Evolutionary conservation across 108 stramenopile species (phyloP).

Genomic region (Hondaea fermentalgiana): DNA sequence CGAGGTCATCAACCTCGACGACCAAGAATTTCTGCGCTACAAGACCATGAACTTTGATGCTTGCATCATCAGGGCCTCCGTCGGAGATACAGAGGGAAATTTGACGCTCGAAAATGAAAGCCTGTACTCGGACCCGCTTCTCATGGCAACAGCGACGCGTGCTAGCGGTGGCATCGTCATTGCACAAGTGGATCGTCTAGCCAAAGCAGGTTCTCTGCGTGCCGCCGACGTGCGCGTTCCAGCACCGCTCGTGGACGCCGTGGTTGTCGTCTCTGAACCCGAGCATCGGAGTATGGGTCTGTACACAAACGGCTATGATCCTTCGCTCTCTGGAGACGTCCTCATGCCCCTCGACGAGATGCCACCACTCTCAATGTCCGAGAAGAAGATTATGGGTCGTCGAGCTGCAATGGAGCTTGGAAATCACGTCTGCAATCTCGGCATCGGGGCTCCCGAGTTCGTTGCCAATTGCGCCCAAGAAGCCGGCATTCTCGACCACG

Average conservation of each 20-base stretch:
- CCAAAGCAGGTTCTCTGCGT: conserved; percentile 48
- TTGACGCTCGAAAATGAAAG: conserved; percentile 61
- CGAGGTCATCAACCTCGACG: not conserved
- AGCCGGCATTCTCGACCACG: conserved; percentile 53
- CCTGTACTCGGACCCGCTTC: conserved; percentile 57
- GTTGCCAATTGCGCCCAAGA: conserved; percentile 64
- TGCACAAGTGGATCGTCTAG: conserved; percentile 64
- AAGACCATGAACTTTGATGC: conserved; percentile 66
- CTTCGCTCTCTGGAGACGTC: conserved; percentile 55
- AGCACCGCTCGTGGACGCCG: conserved; percentile 63
- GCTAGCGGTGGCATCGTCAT: conserved; percentile 64
- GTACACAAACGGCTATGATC: conserved; percentile 42
- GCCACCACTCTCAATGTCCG: conserved; percentile 41
- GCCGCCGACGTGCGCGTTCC: conserved; percentile 52
- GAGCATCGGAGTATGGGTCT: conserved; percentile 60
- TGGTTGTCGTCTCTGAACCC: conserved; percentile 59
- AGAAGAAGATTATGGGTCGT: conserved; percentile 64
- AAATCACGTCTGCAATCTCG: conserved; percentile 58
- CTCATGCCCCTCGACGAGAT: conserved; percentile 38
- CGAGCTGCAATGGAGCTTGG: conserved; percentile 54
- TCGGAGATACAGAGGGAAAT: conserved; percentile 61
- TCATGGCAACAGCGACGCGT: conserved; percentile 55
- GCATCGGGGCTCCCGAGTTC: conserved; percentile 67
- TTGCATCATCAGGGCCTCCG: conserved; percentile 66
- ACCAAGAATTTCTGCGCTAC: conserved; percentile 51